Evolutionary conservation across 305 asterid genomes (phyloP).

Genomic region (Solanum aculeatissimum): DNA sequence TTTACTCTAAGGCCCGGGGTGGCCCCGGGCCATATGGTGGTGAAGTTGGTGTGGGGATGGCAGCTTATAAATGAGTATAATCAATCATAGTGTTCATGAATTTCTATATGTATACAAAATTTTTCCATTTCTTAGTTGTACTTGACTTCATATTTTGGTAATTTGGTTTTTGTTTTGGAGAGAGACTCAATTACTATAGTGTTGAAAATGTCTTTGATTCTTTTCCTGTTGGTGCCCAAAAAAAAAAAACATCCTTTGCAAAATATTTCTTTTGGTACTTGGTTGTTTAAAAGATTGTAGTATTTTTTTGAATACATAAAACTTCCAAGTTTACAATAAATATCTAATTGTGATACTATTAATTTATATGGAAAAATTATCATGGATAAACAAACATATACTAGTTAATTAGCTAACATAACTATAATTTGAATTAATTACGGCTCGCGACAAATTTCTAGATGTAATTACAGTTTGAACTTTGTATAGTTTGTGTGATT

Average conservation of each 20-base stretch:
- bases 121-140: not conserved
- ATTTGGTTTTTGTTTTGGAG: not conserved
- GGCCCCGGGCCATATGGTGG: not conserved
- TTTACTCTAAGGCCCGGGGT: constrained; percentile 2
- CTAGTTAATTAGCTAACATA: too few relatives aligned
- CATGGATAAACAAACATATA: too few relatives aligned
- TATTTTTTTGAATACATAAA: too few relatives aligned
- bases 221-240: not conserved
- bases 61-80: constrained; percentile 4
- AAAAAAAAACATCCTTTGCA: not conserved
- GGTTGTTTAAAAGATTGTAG: too few relatives aligned
- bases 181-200: not conserved
- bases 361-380: too few relatives aligned
- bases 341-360: too few relatives aligned
- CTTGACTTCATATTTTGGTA: not conserved
- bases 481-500: too few relatives aligned
- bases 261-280: too few relatives aligned
- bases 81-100: not conserved
- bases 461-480: too few relatives aligned
- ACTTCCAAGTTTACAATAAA: too few relatives aligned
- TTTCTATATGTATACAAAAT: not conserved
- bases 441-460: too few relatives aligned
- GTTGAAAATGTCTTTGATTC: not conserved
- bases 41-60: constrained; percentile 11
- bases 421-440: too few relatives aligned